phyloP scores from a whole-genome alignment of 345 rosid genomes.

The Toxicodendron radicans region DNA sequence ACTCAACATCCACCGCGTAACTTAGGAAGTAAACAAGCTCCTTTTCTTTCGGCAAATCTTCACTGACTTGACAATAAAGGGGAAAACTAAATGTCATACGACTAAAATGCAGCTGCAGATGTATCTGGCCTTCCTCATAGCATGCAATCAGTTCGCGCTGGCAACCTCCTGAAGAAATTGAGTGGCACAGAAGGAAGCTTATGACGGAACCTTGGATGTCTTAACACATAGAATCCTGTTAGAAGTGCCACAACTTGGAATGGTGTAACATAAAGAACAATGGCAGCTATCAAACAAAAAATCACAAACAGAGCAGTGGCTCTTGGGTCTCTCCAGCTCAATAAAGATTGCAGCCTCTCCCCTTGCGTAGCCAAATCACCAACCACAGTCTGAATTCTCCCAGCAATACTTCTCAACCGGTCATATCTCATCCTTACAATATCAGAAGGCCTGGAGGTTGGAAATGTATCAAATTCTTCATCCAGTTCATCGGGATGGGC shows the following conservation, averaged over 20 bases:
- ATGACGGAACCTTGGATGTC: slow-evolving; percentile 92
- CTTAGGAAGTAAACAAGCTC: slow-evolving; percentile 24
- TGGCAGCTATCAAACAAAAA: slow-evolving; percentile 79
- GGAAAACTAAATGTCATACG: slow-evolving; percentile 19
- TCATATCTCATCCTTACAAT: slow-evolving; percentile 84
- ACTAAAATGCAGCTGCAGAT: slow-evolving; percentile 11
- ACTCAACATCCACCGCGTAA: slow-evolving; percentile 12
- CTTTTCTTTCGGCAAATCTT: slow-evolving; percentile 30
- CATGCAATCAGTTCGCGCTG: slow-evolving; percentile 94
- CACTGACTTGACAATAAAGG: not conserved
- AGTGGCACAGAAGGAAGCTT: slow-evolving; percentile 87
- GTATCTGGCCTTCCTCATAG: slow-evolving; percentile 36
- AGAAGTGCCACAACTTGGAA: slow-evolving; percentile 82
- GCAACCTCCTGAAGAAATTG: slow-evolving; percentile 92
- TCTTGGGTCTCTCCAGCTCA: slow-evolving; percentile 96
- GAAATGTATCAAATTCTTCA: slow-evolving; percentile 89
- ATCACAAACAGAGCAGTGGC: slow-evolving; percentile 77
- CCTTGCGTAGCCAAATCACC: slow-evolving; percentile 97
- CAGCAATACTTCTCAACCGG: slow-evolving; percentile 86
- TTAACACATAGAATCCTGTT: slow-evolving; percentile 65
- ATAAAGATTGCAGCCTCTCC: slow-evolving; percentile 82
- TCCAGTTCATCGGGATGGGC: slow-evolving; percentile 87
- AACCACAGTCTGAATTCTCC: slow-evolving; percentile 89
- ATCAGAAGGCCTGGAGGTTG: slow-evolving; percentile 73
- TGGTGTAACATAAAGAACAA: slow-evolving; percentile 80